Percentiles rank a stretch among this genome's conserved stretches.
Conservation (phyloP, 176 grass and related monocot species). For the Oryza rufipogon region DNA sequence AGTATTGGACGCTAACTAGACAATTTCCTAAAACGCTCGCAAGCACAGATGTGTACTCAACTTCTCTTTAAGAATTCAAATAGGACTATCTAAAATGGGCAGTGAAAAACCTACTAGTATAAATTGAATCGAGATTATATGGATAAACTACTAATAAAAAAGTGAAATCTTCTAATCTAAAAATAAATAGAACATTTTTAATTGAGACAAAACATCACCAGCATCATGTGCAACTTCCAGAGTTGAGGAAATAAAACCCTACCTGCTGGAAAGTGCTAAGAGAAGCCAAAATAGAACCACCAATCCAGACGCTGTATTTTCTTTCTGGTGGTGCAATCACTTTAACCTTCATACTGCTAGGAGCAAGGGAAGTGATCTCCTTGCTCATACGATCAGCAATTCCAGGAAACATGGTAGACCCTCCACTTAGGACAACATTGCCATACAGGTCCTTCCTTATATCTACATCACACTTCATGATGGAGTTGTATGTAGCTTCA, state of each 20-base stretch:
- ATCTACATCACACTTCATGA: slow-evolving; percentile 90
- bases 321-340: slow-evolving; percentile 86
- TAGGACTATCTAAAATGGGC: neutral
- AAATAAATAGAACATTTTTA: neutral
- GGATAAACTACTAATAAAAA: neutral
- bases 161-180: neutral
- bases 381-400: slow-evolving; percentile 91
- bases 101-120: neutral
- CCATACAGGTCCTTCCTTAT: slow-evolving; percentile 82
- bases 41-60: neutral
- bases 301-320: slow-evolving; percentile 90
- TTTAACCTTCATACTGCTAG: slow-evolving; percentile 88
- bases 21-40: neutral
- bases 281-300: slow-evolving; percentile 84
- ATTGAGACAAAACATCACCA: neutral
- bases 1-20: neutral
- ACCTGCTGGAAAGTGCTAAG: slow-evolving; percentile 94
- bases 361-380: slow-evolving; percentile 74
- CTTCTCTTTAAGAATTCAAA: neutral
- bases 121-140: neutral
- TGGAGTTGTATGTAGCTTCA: slow-evolving; percentile 82
- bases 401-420: slow-evolving; percentile 89
- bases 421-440: slow-evolving; percentile 81
- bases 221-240: neutral
- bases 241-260: neutral